These are phyloP conservation scores for Ustilago vetiveriae DNA, from an alignment of 1,284 basidiomycete species.

Conservation along the genomic window DNA sequence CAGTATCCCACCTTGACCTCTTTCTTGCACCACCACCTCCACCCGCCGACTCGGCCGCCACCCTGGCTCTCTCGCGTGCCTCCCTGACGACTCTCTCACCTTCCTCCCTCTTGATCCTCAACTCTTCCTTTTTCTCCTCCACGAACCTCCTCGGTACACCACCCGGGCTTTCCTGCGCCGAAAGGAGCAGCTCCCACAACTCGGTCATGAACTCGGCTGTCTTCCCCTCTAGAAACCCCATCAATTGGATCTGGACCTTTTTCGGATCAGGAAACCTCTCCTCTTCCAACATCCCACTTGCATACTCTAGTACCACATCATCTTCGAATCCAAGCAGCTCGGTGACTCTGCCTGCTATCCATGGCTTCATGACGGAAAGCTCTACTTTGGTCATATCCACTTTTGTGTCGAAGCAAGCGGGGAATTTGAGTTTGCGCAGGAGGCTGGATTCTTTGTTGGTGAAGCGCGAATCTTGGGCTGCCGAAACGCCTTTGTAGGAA, in stretches of 20 bases:
- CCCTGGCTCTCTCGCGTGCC: conserved; percentile 63
- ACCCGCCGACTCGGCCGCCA: conserved; percentile 32
- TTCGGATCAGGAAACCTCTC: conserved; percentile 87
- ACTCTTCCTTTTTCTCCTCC: conserved; percentile 93
- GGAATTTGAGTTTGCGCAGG: conserved; percentile 85
- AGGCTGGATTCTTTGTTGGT: conserved; percentile 92
- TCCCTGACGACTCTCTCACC: conserved; percentile 78
- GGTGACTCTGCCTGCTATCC: conserved; percentile 90
- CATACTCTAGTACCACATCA: conserved; percentile 95
- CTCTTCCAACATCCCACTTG: conserved; percentile 90
- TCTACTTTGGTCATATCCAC: conserved; percentile 97
- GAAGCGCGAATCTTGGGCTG: conserved; percentile 74
- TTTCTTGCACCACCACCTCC: conserved; percentile 69
- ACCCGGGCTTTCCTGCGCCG: conserved; percentile 86
- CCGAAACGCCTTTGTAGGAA: conserved; percentile 49
- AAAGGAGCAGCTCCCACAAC: conserved; percentile 88
- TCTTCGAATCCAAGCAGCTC: conserved; percentile 93
- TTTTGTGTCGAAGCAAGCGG: conserved; percentile 75
- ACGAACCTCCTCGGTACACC: conserved; percentile 93
- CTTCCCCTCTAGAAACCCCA: conserved; percentile 81
- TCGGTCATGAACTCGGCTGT: conserved; percentile 86
- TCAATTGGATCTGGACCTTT: conserved; percentile 93
- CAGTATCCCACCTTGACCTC: conserved; percentile 34
- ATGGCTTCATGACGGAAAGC: conserved; percentile 77
- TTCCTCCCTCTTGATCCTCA: conserved; percentile 77